Conservation (phyloP, 2,329 filamentous ascomycete species). For the Zasmidium citrigriseum region DNA sequence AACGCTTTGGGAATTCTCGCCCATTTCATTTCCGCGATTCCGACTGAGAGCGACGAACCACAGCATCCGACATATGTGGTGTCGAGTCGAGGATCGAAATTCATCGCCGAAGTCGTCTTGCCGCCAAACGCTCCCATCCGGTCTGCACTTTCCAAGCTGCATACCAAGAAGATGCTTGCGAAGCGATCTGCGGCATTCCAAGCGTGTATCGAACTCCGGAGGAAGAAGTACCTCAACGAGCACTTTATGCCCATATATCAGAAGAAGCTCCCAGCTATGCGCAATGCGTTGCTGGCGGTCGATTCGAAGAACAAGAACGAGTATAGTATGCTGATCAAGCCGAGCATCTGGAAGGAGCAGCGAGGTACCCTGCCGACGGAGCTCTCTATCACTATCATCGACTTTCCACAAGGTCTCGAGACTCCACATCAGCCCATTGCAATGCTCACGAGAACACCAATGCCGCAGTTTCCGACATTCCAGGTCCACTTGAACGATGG, state of each 20-base stretch:
- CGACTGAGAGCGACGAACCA: slow-evolving; percentile 51
- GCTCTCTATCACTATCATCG: slow-evolving; percentile 65
- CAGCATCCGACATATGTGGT: slow-evolving; percentile 63
- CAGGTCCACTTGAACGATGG: slow-evolving; percentile 71
- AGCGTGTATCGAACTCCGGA: slow-evolving; percentile 65
- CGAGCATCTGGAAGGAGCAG: slow-evolving; percentile 65
- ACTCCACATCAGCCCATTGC: slow-evolving; percentile 65
- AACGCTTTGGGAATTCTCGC: slow-evolving; percentile 71
- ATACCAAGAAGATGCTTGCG: slow-evolving; percentile 71
- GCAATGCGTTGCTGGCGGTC: slow-evolving; percentile 85
- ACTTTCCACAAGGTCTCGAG: slow-evolving; percentile 61
- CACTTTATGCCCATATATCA: slow-evolving; percentile 72
- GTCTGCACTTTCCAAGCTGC: slow-evolving; percentile 63
- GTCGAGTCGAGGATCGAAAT: slow-evolving; percentile 57
- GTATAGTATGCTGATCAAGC: slow-evolving; percentile 80
- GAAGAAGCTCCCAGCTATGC: slow-evolving; percentile 74
- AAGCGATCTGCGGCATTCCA: slow-evolving; percentile 89
- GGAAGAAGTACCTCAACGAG: slow-evolving; percentile 68
- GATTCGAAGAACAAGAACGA: slow-evolving; percentile 71
- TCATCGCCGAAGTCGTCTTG: slow-evolving; percentile 75
- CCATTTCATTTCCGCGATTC: slow-evolving; percentile 71
- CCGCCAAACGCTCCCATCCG: slow-evolving; percentile 73
- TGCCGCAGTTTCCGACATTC: slow-evolving; percentile 69
- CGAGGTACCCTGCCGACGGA: slow-evolving; percentile 48
- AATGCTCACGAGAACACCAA: slow-evolving; percentile 65